Evolutionary conservation across 345 rosid species (phyloP).

Genomic region (Luvunga scandens): DNA sequence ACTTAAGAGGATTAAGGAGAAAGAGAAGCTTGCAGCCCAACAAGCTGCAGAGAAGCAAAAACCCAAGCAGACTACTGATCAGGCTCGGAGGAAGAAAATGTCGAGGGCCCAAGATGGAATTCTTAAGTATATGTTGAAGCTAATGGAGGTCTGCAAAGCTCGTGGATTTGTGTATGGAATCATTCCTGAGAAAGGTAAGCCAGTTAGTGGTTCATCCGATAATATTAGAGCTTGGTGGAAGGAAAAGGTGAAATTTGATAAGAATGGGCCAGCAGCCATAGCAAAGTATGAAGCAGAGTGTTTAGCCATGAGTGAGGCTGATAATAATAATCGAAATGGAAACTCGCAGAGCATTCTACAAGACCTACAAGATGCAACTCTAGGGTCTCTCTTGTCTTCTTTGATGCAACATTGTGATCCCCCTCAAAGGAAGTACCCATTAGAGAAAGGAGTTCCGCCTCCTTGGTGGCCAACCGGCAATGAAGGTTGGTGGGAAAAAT

Average conservation of each 20-base stretch:
- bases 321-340: conserved; percentile 51
- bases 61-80: conserved; percentile 72
- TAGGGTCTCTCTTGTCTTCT: conserved; percentile 90
- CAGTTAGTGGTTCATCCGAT: conserved; percentile 93
- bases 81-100: conserved; percentile 99
- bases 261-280: conserved; percentile 95
- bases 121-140: conserved; percentile 95
- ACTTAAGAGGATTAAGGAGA: conserved; percentile 83
- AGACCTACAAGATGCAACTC: conserved; percentile 97
- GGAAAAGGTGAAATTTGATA: conserved; percentile 95
- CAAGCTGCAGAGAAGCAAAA: conserved; percentile 76
- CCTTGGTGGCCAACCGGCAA: conserved; percentile 99
- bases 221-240: conserved; percentile 99
- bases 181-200: conserved; percentile 94
- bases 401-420: conserved; percentile 99
- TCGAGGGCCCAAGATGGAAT: conserved; percentile 99
- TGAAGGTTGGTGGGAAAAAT: conserved; percentile 93
- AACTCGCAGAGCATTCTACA: conserved; percentile 65
- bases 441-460: conserved; percentile 85
- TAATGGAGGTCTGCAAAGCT: conserved; percentile 96
- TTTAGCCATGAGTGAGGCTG: conserved; percentile 58
- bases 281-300: conserved; percentile 77
- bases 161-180: conserved; percentile 96
- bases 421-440: conserved; percentile 92
- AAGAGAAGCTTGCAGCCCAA: conserved; percentile 62